These are phyloP conservation scores for Phaseolus coccineus DNA, from an alignment of 331 rosid species.

Conservation along the genomic window DNA sequence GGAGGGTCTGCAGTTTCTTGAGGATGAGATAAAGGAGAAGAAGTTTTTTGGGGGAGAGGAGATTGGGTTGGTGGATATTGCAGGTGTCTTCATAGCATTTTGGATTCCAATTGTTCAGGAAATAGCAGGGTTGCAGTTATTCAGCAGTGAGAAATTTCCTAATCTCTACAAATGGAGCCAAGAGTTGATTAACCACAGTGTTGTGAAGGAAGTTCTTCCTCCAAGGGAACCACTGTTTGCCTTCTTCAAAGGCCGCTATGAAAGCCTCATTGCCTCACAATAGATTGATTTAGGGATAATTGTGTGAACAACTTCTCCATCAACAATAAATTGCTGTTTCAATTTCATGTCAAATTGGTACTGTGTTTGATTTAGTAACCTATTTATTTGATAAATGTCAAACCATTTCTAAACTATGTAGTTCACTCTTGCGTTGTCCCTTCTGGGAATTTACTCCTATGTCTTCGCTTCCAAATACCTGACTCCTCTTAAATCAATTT, in stretches of 20 bases:
- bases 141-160: slow-evolving; percentile 55
- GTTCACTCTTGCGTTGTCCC: too few relatives aligned
- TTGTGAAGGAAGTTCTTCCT: slow-evolving; percentile 53
- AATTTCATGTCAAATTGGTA: not conserved
- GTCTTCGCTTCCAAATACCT: too few relatives aligned
- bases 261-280: slow-evolving; percentile 1
- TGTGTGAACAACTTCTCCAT: not conserved
- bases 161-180: slow-evolving; percentile 56
- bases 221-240: slow-evolving; percentile 44
- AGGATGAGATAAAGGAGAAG: slow-evolving; percentile 57
- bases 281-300: not conserved
- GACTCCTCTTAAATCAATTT: too few relatives aligned
- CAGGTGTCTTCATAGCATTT: slow-evolving; percentile 43
- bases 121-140: slow-evolving; percentile 38
- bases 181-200: slow-evolving; percentile 26
- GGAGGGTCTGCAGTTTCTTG: slow-evolving; percentile 49
- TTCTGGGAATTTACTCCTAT: too few relatives aligned
- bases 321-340: not conserved
- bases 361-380: not conserved
- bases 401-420: too few relatives aligned
- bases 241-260: slow-evolving; percentile 13
- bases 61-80: slow-evolving; percentile 59
- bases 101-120: slow-evolving; percentile 57
- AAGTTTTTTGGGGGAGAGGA: slow-evolving; percentile 66
- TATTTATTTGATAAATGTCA: too few relatives aligned